A percentile compares a stretch with the other conserved stretches of the same genome.
Evolutionary conservation across 805 yeast genomes (phyloP).

Genomic region (Yamadazyma paraphyllophila): DNA sequence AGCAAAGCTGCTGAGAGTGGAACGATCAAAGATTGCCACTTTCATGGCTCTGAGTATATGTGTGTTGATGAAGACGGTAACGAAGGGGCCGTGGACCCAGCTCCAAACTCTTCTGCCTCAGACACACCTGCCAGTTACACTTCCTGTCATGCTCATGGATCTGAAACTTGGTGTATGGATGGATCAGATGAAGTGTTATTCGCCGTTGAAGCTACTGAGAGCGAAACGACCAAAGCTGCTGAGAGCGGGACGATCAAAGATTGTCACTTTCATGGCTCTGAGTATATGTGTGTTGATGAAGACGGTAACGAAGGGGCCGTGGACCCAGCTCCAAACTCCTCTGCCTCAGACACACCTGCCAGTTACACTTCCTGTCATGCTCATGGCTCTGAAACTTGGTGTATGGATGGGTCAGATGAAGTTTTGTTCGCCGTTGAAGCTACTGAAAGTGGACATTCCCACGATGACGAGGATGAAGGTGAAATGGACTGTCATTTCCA

Average conservation of each 20-base stretch:
- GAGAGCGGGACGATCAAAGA: too few relatives aligned
- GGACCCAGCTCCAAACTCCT: constrained; percentile 14
- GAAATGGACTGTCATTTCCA: constrained; percentile 27
- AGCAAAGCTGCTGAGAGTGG: too few relatives aligned
- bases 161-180: constrained; percentile 18
- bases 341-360: constrained; percentile 13
- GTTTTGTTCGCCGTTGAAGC: constrained; percentile 17
- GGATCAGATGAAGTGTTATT: constrained; percentile 19
- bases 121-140: constrained; percentile 10
- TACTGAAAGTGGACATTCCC: neutral
- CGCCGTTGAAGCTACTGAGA: constrained; percentile 7
- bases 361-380: constrained; percentile 21
- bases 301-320: too few relatives aligned
- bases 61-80: constrained; percentile 21
- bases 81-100: constrained; percentile 18
- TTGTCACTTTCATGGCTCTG: too few relatives aligned
- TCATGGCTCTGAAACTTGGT: constrained; percentile 18
- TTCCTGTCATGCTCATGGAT: constrained; percentile 21
- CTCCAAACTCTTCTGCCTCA: too few relatives aligned
- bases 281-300: too few relatives aligned
- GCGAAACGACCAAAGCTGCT: too few relatives aligned
- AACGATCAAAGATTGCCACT: constrained; percentile 20
- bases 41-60: constrained; percentile 18
- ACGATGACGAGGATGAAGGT: constrained; percentile 6
- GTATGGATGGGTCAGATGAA: constrained; percentile 18